Percentiles rank a stretch among this genome's conserved stretches.
These are phyloP conservation scores for Saccharum spontaneum DNA, from an alignment of 176 grass and related monocot genomes.

Conservation along the genomic window DNA sequence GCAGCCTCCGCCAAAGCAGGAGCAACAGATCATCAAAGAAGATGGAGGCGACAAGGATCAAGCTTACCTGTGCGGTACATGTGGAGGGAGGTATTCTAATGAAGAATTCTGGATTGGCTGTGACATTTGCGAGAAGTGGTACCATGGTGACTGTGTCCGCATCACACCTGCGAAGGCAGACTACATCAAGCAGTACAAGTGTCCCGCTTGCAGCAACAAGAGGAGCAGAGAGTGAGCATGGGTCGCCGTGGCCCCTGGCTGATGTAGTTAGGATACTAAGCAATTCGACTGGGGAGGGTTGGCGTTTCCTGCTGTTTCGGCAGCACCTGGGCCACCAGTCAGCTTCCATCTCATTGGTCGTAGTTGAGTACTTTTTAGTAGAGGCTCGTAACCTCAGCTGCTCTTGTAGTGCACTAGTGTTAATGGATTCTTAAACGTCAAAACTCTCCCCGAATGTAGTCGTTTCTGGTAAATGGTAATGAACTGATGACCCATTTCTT, in stretches of 20 bases:
- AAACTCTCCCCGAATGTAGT: constrained; percentile 7
- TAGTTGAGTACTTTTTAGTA: not conserved
- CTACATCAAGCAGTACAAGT: constrained; percentile 63
- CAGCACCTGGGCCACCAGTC: not conserved
- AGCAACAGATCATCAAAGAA: constrained; percentile 8
- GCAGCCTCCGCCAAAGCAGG: not conserved
- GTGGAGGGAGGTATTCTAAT: constrained; percentile 30
- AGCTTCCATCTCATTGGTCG: not conserved
- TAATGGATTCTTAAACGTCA: not conserved
- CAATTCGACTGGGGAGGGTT: not conserved
- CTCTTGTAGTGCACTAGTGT: not conserved
- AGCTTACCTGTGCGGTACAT: constrained; percentile 42
- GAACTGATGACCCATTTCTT: not conserved
- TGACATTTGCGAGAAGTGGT: constrained; percentile 72
- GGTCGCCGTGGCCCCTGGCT: not conserved
- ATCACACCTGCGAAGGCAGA: constrained; percentile 61
- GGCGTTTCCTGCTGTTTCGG: not conserved
- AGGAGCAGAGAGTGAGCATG: constrained; percentile 39
- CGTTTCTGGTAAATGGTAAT: not conserved
- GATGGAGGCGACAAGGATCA: constrained; percentile 41
- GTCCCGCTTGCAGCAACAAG: constrained; percentile 62
- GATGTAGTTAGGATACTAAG: constrained; percentile 5
- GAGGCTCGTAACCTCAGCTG: not conserved
- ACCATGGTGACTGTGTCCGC: constrained; percentile 72
- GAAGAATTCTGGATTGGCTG: constrained; percentile 75